phyloP scores from a whole-genome alignment of 805 yeast species.

The Spathaspora boniae region DNA sequence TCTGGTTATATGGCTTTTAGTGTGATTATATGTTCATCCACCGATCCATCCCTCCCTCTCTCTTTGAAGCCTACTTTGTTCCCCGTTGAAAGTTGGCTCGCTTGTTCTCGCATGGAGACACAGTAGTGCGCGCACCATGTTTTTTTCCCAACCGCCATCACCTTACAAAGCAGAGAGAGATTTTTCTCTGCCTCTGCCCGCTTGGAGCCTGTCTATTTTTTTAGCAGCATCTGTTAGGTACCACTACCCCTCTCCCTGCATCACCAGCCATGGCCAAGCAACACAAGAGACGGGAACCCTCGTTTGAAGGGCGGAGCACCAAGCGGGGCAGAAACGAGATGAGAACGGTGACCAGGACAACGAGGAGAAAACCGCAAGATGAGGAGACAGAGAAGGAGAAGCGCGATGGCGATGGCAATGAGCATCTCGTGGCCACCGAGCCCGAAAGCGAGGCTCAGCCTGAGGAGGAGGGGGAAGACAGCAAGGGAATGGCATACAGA shows the following conservation, averaged over 20 bases:
- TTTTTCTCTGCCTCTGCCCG: not conserved
- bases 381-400: constrained; percentile 5
- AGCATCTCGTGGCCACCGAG: too few species aligned
- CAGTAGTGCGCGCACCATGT: too few species aligned
- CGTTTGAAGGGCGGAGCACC: constrained; percentile 21
- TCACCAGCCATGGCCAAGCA: not conserved
- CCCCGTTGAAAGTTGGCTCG: not conserved
- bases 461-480: constrained; percentile 15
- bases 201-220: constrained; percentile 1
- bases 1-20: too few species aligned
- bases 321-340: constrained; percentile 60
- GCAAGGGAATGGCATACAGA: constrained; percentile 51
- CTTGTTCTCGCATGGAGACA: too few species aligned
- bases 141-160: not conserved
- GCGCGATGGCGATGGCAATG: too few species aligned
- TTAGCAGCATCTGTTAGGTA: constrained; percentile 1
- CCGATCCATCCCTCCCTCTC: too few species aligned
- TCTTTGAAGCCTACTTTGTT: not conserved
- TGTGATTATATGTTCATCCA: too few species aligned
- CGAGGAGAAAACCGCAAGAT: constrained; percentile 29
- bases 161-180: too few species aligned
- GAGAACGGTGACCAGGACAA: constrained; percentile 57
- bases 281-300: not conserved
- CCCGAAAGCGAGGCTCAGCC: constrained; percentile 13
- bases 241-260: not conserved